Percentiles rank a stretch among this genome's conserved stretches.
phyloP scores from a whole-genome alignment of 768 basidiomycete species.

The Suillus americanus region DNA sequence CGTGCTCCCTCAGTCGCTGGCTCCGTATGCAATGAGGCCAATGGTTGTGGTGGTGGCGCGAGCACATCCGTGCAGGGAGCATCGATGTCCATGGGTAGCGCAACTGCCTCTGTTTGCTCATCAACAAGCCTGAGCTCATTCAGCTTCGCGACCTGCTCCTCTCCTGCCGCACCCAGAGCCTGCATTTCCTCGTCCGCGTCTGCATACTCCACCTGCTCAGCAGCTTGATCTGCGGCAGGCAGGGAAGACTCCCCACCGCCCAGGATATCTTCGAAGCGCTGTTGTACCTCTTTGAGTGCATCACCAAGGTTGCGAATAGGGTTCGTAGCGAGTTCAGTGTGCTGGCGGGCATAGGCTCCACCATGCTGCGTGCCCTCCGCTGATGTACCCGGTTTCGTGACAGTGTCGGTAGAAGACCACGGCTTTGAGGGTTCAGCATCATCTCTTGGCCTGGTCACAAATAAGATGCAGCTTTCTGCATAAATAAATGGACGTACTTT shows the following conservation, averaged over 20 bases:
- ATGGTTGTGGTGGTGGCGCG: constrained; percentile 15
- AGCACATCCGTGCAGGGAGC: constrained; percentile 35
- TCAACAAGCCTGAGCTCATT: constrained; percentile 79
- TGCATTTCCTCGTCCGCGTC: constrained; percentile 76
- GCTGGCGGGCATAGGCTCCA: constrained; percentile 38
- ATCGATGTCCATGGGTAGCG: constrained; percentile 52
- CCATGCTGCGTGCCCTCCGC: constrained; percentile 48
- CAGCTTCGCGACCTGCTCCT: constrained; percentile 81
- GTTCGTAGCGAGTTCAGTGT: constrained; percentile 42
- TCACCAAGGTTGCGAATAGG: constrained; percentile 83
- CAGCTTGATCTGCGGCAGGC: constrained; percentile 34
- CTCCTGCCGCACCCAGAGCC: constrained; percentile 83
- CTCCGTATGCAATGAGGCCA: constrained; percentile 27
- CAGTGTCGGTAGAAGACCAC: constrained; percentile 4
- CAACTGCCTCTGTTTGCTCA: constrained; percentile 40
- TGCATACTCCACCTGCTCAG: constrained; percentile 74
- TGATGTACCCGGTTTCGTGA: constrained; percentile 33
- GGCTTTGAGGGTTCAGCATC: constrained; percentile 6
- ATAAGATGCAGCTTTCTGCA: background rate
- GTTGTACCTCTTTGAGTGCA: constrained; percentile 74
- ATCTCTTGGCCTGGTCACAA: constrained; percentile 2
- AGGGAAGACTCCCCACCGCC: constrained; percentile 36
- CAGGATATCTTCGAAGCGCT: constrained; percentile 83
- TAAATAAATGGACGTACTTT: background rate
- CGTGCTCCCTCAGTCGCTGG: constrained; percentile 25